Evolutionary conservation across 139 green algal species (phyloP), one percentile per base, ranked within the genome.

Genomic region (Zygnema cylindricum): DNA sequence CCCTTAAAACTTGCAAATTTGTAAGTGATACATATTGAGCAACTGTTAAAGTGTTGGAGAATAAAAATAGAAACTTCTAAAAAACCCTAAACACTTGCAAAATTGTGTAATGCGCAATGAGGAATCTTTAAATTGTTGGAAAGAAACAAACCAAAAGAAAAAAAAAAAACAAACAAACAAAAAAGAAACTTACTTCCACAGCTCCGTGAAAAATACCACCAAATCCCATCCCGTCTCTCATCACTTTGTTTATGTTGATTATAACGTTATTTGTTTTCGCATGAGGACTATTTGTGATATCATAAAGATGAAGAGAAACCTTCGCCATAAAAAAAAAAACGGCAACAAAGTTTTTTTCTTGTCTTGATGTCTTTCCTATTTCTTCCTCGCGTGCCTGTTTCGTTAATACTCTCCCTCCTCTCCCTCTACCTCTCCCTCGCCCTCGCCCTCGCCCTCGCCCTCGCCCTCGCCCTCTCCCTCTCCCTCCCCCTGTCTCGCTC

Each of bases 201-300:
- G 76, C 94, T 40, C 94, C 93, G 77, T 96, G 94, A 77, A 96
- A 96, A 21, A 96, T 88, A 22, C 94, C 94, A 2, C 94, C 94
- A 1, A 94, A 41, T 1, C 84, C 83, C 3, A 94, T n/a, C 1
- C 73, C 69, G 81, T 93, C 88, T 21, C 89, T 81, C 22, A 87
- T 92, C 1, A 95, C 54, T n/a, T 78, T 84, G 79, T 96, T 96
- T 25, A 95, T 43, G 0, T 71, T 23, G 16, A 89, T n/a, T 2
- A 94, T 90, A 35, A 83, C 75, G 63, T 93, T 84, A 73, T 93
- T 94, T 22, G 88, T 85, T 0, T 73, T 88, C 23, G 54, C 78
- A 36, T 43, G 83, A 2, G 54, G 16, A 35, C 82, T 86, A 76
- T 94, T 94, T 0, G 92, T 94, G n/a, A 94, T 82, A 76, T 94